Evolutionary conservation across 306 rosid genomes (phyloP).

Genomic region (Inga laurina): DNA sequence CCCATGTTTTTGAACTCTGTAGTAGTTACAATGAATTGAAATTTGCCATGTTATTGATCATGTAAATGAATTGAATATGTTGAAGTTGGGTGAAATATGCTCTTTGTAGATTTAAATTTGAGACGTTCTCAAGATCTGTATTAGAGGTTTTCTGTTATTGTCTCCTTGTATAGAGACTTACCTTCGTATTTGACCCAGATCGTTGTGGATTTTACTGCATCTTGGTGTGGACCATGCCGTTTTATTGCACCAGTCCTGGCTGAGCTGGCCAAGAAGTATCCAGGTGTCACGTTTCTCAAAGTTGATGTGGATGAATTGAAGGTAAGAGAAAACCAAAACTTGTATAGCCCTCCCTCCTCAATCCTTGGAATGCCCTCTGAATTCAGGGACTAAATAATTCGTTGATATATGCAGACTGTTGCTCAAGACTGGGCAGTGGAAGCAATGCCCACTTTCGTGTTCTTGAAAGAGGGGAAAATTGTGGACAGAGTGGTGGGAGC

Average conservation of each 20-base stretch:
- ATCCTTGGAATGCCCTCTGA: background rate
- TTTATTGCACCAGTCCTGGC: constrained; percentile 74
- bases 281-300: constrained; percentile 64
- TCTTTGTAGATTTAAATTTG: background rate
- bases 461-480: constrained; percentile 80
- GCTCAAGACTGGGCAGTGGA: constrained; percentile 96
- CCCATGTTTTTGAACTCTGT: background rate
- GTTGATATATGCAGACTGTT: constrained; percentile 54
- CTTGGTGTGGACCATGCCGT: constrained; percentile 99
- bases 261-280: constrained; percentile 69
- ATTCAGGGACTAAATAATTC: constrained; percentile 10
- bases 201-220: constrained; percentile 90
- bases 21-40: background rate
- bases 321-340: constrained; percentile 42
- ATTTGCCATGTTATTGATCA: background rate
- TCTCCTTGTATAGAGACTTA: background rate
- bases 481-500: constrained; percentile 88
- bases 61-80: background rate
- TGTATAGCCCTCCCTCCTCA: background rate
- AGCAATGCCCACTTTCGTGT: constrained; percentile 94
- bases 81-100: background rate
- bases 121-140: background rate
- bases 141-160: background rate
- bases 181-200: constrained; percentile 39
- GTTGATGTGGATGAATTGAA: constrained; percentile 92